Conservation (phyloP, 2,329 filamentous ascomycete species). For the Alternaria sp. region DNA sequence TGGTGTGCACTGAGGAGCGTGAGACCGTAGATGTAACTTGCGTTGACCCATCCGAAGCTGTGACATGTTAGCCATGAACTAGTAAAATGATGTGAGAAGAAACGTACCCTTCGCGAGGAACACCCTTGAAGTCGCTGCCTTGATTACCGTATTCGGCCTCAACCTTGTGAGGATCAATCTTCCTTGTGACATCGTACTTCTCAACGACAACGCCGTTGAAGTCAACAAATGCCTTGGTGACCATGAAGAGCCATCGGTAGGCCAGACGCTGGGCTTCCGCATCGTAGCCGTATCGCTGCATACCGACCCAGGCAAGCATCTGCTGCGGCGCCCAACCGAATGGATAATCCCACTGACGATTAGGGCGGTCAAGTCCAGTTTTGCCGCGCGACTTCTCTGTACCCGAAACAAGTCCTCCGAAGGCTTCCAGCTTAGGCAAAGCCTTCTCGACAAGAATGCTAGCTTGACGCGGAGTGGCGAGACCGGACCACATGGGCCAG, state of each 20-base stretch:
- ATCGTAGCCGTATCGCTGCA: conserved; percentile 89
- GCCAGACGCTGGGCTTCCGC: conserved; percentile 88
- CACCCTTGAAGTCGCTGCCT: conserved; percentile 91
- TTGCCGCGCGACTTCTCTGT: conserved; percentile 86
- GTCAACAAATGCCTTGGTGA: conserved; percentile 97
- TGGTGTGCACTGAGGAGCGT: conserved; percentile 89
- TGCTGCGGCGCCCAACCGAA: conserved; percentile 99
- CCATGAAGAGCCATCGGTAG: conserved; percentile 98
- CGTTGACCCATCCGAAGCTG: conserved; percentile 98
- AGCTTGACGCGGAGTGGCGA: conserved; percentile 86
- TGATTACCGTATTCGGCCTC: conserved; percentile 99
- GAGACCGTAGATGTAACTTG: conserved; percentile 93
- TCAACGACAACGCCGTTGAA: conserved; percentile 98
- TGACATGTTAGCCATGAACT: conserved; percentile 28
- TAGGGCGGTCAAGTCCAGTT: conserved; percentile 81
- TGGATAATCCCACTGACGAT: conserved; percentile 97
- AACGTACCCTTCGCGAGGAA: conserved; percentile 91
- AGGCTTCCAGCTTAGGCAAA: conserved; percentile 85
- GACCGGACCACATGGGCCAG: conserved; percentile 96
- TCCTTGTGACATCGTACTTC: conserved; percentile 95
- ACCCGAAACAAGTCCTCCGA: conserved; percentile 86
- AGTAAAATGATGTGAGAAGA: background rate
- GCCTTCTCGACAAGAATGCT: conserved; percentile 79
- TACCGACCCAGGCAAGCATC: conserved; percentile 94
- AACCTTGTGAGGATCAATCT: conserved; percentile 88